Percentiles rank a stretch among this genome's conserved stretches.
Evolutionary conservation across 2,329 filamentous ascomycete species (phyloP).

Genomic region (Paecilomyces fulvus): DNA sequence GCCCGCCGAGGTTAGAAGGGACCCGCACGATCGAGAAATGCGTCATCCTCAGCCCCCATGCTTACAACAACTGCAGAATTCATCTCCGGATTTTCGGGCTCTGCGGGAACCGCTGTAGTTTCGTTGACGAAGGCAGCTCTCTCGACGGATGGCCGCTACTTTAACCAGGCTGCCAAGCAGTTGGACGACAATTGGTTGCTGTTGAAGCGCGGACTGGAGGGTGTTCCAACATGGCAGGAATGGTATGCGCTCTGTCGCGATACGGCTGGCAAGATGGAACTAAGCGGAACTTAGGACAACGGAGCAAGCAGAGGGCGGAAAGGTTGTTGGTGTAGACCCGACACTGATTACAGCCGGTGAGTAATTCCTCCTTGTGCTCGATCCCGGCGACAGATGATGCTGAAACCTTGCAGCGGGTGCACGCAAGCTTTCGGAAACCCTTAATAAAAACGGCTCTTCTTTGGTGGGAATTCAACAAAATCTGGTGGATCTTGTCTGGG

Average conservation of each 20-base stretch:
- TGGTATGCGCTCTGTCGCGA: constrained; percentile 51
- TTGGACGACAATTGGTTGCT: constrained; percentile 86
- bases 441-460: constrained; percentile 74
- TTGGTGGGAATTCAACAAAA: constrained; percentile 71
- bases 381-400: constrained; percentile 1
- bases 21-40: background rate
- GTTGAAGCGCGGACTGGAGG: constrained; percentile 85
- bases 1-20: constrained; percentile 58
- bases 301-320: constrained; percentile 76
- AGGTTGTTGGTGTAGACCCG: constrained; percentile 84
- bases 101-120: constrained; percentile 84
- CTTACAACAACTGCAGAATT: constrained; percentile 46
- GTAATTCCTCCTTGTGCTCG: constrained; percentile 11
- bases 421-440: constrained; percentile 71
- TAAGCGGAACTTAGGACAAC: constrained; percentile 45
- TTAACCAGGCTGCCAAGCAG: constrained; percentile 89
- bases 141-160: constrained; percentile 93
- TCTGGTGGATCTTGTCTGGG: constrained; percentile 89
- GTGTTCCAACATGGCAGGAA: constrained; percentile 95
- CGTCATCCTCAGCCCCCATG: constrained; percentile 1
- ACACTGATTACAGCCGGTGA: constrained; percentile 66
- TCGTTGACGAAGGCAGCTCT: constrained; percentile 79
- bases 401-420: constrained; percentile 44
- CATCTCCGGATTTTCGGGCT: constrained; percentile 91
- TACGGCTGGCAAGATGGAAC: constrained; percentile 1